A percentile compares a stretch with the other conserved stretches of the same genome.
Evolutionary conservation across 1,284 basidiomycete genomes (phyloP).

Genomic region (Pascua guehoae): DNA sequence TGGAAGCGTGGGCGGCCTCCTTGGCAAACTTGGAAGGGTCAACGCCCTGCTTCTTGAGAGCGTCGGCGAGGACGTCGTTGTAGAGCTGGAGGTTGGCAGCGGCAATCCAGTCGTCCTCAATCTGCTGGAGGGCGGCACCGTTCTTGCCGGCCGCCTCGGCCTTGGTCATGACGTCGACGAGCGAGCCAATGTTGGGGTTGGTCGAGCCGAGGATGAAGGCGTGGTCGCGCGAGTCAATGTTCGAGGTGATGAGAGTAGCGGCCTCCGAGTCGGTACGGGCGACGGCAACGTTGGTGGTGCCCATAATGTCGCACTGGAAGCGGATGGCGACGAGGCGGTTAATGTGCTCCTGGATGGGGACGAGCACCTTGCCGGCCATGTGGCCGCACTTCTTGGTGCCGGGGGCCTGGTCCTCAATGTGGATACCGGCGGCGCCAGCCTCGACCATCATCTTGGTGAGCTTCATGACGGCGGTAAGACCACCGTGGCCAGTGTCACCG

Average conservation of each 20-base stretch:
- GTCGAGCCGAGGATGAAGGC: conserved; percentile 92
- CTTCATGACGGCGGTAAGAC: conserved; percentile 93
- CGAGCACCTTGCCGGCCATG: conserved; percentile 68
- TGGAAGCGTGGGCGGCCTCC: conserved; percentile 58
- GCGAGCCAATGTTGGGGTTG: conserved; percentile 63
- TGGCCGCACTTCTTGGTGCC: conserved; percentile 58
- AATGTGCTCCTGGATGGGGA: conserved; percentile 70
- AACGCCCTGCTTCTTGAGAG: conserved; percentile 64
- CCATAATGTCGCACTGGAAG: conserved; percentile 75
- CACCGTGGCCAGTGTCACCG: conserved; percentile 71
- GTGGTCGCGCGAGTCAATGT: conserved; percentile 95
- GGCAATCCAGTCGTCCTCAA: conserved; percentile 83
- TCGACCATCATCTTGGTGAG: conserved; percentile 76
- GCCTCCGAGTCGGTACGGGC: conserved; percentile 80
- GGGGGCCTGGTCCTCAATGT: conserved; percentile 73
- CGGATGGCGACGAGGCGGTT: conserved; percentile 73
- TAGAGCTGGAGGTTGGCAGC: conserved; percentile 77
- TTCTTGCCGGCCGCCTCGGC: conserved; percentile 77
- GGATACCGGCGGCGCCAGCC: conserved; percentile 67
- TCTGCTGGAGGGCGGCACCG: conserved; percentile 73
- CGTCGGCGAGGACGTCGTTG: conserved; percentile 67
- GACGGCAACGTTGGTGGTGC: conserved; percentile 69
- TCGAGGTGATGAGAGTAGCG: conserved; percentile 92
- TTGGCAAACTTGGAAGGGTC: conserved; percentile 41
- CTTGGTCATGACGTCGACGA: conserved; percentile 76